Evolutionary conservation across 345 rosid species (phyloP).

Genomic region (Orychophragmus violaceus): DNA sequence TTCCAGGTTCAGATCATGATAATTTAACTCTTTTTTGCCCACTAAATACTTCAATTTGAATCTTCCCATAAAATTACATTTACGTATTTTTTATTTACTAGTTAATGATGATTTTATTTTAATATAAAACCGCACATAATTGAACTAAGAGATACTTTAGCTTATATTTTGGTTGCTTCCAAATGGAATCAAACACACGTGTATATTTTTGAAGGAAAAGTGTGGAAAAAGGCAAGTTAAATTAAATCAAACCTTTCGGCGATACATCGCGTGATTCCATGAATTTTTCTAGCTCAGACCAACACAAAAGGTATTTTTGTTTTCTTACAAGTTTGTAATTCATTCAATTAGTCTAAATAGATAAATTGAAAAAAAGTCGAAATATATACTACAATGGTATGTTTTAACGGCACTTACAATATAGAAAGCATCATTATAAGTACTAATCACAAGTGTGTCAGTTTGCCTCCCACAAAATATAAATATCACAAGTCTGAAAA

Average conservation of each 20-base stretch:
- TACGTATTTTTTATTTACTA: background rate
- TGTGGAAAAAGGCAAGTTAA: slow-evolving; percentile 11
- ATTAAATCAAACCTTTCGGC: slow-evolving; percentile 29
- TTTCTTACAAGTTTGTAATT: background rate
- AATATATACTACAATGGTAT: background rate
- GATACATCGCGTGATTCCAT: slow-evolving; percentile 30
- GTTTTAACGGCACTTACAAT: background rate
- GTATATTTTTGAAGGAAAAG: slow-evolving; percentile 13
- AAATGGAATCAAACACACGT: background rate
- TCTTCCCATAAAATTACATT: background rate
- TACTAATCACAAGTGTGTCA: background rate
- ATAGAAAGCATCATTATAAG: background rate
- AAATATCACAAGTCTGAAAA: background rate
- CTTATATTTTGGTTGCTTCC: background rate
- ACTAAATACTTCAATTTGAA: background rate
- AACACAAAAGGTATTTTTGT: slow-evolving; percentile 2
- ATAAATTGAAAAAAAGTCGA: too few species aligned
- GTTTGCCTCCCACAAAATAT: background rate
- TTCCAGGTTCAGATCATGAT: background rate
- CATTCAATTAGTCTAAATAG: background rate
- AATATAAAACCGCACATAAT: background rate
- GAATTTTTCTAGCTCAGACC: slow-evolving; percentile 26
- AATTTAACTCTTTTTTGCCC: background rate
- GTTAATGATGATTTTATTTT: background rate
- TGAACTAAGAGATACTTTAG: background rate